Evolutionary conservation across 352 stramenopile species (phyloP).

Genomic region (Phytophthora capsici): DNA sequence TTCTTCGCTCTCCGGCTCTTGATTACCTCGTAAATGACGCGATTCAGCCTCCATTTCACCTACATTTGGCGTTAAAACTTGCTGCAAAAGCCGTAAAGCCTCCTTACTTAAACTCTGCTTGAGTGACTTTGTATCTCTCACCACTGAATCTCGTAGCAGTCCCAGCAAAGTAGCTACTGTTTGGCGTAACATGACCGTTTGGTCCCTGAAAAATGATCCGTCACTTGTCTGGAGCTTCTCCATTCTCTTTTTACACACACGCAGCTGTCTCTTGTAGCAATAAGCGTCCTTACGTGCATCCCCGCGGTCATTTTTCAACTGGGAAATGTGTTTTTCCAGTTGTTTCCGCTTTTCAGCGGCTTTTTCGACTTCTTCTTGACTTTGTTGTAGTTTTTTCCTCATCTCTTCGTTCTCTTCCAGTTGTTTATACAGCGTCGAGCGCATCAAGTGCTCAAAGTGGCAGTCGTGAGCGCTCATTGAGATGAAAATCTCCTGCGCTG

Average conservation of each 20-base stretch:
- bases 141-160: slow-evolving; percentile 54
- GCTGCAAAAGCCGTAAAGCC: slow-evolving; percentile 37
- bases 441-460: slow-evolving; percentile 59
- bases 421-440: slow-evolving; percentile 51
- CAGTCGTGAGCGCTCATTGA: slow-evolving; percentile 66
- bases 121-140: slow-evolving; percentile 60
- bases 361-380: slow-evolving; percentile 28
- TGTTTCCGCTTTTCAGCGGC: slow-evolving; percentile 47
- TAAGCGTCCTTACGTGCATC: slow-evolving; percentile 64
- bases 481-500: slow-evolving; percentile 59
- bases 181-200: slow-evolving; percentile 46
- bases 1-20: slow-evolving; percentile 20
- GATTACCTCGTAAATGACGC: neutral
- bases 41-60: neutral
- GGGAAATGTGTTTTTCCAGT: slow-evolving; percentile 44
- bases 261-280: slow-evolving; percentile 66
- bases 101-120: slow-evolving; percentile 73
- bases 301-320: slow-evolving; percentile 57
- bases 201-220: slow-evolving; percentile 50
- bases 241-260: slow-evolving; percentile 51
- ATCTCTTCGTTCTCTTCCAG: slow-evolving; percentile 47
- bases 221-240: slow-evolving; percentile 39
- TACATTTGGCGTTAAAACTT: slow-evolving; percentile 27
- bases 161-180: slow-evolving; percentile 48
- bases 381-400: slow-evolving; percentile 30